phyloP scores from a whole-genome alignment of 768 basidiomycete species.

The Tulasnella sp. region DNA sequence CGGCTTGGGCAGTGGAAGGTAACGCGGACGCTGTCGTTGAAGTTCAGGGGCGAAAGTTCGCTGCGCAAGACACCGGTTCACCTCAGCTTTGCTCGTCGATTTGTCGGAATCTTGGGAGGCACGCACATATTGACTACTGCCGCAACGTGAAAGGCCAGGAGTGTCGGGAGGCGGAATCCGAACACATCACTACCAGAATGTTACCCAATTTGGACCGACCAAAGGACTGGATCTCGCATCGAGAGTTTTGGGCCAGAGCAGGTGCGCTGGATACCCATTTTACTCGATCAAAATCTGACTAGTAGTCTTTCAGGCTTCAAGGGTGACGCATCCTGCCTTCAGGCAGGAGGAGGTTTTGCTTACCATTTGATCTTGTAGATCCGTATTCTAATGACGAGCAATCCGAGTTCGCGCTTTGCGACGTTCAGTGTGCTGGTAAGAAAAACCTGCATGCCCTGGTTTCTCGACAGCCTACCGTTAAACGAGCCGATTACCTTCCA shows the following conservation, averaged over 20 bases:
- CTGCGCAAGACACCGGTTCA: slow-evolving; percentile 20
- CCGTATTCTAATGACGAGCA: slow-evolving; percentile 54
- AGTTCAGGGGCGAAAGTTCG: slow-evolving; percentile 45
- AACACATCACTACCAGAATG: slow-evolving; percentile 41
- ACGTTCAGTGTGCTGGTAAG: slow-evolving; percentile 31
- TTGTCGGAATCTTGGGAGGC: slow-evolving; percentile 31
- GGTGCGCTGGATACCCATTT: slow-evolving; percentile 33
- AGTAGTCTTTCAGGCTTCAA: slow-evolving; percentile 42
- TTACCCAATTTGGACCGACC: slow-evolving; percentile 40
- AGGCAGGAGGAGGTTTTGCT: no score
- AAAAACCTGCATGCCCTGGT: slow-evolving; percentile 7
- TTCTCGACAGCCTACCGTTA: not conserved
- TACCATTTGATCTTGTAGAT: slow-evolving; percentile 31
- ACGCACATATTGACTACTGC: slow-evolving; percentile 52
- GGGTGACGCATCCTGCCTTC: slow-evolving; percentile 30
- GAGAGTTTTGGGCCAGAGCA: slow-evolving; percentile 49
- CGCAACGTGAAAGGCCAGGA: slow-evolving; percentile 30
- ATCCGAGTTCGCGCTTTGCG: slow-evolving; percentile 44
- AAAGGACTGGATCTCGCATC: slow-evolving; percentile 52
- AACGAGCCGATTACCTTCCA: not conserved
- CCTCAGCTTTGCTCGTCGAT: slow-evolving; percentile 17
- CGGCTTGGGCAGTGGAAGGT: slow-evolving; percentile 50
- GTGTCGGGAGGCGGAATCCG: slow-evolving; percentile 12
- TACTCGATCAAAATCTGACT: not conserved
- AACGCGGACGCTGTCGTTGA: slow-evolving; percentile 45